Evolutionary conservation across 192 early-diverging fungal genomes (phyloP).

Genomic region (Linnemannia schmuckeri): DNA sequence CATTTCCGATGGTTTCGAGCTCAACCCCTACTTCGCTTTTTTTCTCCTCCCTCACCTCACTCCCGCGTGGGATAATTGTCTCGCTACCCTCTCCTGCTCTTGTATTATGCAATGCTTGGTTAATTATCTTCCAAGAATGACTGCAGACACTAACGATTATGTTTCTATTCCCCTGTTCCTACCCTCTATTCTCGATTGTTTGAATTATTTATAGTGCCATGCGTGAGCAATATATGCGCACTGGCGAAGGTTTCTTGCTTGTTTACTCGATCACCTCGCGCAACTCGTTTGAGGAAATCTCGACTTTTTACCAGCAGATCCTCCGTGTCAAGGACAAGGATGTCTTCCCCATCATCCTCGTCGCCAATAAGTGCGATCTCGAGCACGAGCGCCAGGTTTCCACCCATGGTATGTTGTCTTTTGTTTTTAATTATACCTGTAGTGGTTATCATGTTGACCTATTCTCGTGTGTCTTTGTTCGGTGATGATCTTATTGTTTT

Average conservation of each 20-base stretch:
- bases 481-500: background rate
- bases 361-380: conserved; percentile 94
- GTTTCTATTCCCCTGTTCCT: background rate
- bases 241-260: conserved; percentile 93
- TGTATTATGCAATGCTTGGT: background rate
- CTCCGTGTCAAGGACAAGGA: conserved; percentile 92
- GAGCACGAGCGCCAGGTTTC: conserved; percentile 84
- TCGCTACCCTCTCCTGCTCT: background rate
- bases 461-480: background rate
- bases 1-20: background rate
- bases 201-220: conserved; percentile 68
- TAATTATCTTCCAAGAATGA: background rate
- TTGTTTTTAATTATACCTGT: background rate
- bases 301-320: conserved; percentile 91
- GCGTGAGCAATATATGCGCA: conserved; percentile 96
- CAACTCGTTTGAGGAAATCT: conserved; percentile 90
- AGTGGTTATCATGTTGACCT: too few species aligned
- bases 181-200: background rate
- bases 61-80: background rate
- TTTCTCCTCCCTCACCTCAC: background rate
- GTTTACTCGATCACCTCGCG: conserved; percentile 93
- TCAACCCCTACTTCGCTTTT: background rate
- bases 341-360: conserved; percentile 84
- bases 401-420: conserved; percentile 53
- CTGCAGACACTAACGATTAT: background rate